Evolutionary conservation across 2,329 filamentous ascomycete species (phyloP).

Genomic region (Diaporthe velutina): DNA sequence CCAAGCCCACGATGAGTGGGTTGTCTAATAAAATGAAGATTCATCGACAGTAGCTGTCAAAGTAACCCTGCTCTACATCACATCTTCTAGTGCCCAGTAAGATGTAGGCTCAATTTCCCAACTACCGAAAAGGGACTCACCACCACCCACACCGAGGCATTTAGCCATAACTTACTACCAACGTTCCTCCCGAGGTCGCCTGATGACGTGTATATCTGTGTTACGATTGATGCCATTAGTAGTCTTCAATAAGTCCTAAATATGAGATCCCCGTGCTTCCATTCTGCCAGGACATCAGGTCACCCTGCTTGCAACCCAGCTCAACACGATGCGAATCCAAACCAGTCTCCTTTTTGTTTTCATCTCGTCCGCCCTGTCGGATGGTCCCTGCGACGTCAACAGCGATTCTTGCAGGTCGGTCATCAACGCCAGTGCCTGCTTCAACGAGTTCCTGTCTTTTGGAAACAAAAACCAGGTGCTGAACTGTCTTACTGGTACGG

Average conservation of each 20-base stretch:
- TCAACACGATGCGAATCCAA: slow-evolving; percentile 2
- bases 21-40: background rate
- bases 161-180: slow-evolving; percentile 1
- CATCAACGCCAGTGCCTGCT: slow-evolving; percentile 27
- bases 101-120: background rate
- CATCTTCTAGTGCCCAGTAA: background rate
- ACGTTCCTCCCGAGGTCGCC: background rate
- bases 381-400: slow-evolving; percentile 15
- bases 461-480: slow-evolving; percentile 17
- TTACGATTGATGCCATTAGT: background rate
- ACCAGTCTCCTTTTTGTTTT: slow-evolving; percentile 9
- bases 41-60: background rate
- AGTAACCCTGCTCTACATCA: slow-evolving; percentile 5
- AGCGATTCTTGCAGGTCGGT: slow-evolving; percentile 19
- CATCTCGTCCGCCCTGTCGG: slow-evolving; percentile 18
- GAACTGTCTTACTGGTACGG: slow-evolving; percentile 12
- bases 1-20: background rate
- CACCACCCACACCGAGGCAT: background rate
- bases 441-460: slow-evolving; percentile 18
- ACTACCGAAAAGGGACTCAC: background rate
- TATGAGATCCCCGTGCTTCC: slow-evolving; percentile 3
- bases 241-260: background rate
- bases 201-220: background rate
- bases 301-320: background rate
- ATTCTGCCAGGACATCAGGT: background rate